phyloP scores from a whole-genome alignment of 1,284 basidiomycete genomes.

The Naganishia liquefaciens region DNA sequence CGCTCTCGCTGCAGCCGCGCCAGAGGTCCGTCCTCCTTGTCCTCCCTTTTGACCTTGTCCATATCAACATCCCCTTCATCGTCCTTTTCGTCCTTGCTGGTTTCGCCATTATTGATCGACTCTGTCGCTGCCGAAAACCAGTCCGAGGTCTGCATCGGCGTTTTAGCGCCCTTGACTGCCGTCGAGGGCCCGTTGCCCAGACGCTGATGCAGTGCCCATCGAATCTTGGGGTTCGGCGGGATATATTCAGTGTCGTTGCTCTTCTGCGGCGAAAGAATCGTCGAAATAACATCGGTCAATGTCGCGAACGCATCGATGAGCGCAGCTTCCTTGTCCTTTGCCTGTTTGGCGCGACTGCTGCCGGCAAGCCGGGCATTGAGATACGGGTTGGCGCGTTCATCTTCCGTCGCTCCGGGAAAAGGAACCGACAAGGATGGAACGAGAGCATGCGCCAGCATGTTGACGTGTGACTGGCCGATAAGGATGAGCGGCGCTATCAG shows the following conservation, averaged over 20 bases:
- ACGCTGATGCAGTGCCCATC: constrained; percentile 32
- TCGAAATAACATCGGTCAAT: constrained; percentile 2
- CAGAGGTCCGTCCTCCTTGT: constrained; percentile 19
- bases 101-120: neutral
- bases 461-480: constrained; percentile 5
- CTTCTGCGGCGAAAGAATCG: neutral
- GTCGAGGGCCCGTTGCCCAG: neutral
- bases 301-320: constrained; percentile 6
- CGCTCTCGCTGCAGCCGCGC: constrained; percentile 14
- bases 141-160: constrained; percentile 16
- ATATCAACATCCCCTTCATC: constrained; percentile 11
- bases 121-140: constrained; percentile 27
- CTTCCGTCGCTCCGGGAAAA: neutral
- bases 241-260: neutral
- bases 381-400: neutral
- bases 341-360: constrained; percentile 20
- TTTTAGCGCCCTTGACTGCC: constrained; percentile 1
- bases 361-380: constrained; percentile 10
- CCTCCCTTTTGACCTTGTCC: constrained; percentile 6
- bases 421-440: neutral
- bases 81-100: neutral
- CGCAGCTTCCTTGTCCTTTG: constrained; percentile 10
- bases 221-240: neutral
- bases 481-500: neutral
- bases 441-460: constrained; percentile 6